Base-by-base conservation (phyloP, 2,329 filamentous ascomycete species). In the Aspergillus sp. region DNA sequence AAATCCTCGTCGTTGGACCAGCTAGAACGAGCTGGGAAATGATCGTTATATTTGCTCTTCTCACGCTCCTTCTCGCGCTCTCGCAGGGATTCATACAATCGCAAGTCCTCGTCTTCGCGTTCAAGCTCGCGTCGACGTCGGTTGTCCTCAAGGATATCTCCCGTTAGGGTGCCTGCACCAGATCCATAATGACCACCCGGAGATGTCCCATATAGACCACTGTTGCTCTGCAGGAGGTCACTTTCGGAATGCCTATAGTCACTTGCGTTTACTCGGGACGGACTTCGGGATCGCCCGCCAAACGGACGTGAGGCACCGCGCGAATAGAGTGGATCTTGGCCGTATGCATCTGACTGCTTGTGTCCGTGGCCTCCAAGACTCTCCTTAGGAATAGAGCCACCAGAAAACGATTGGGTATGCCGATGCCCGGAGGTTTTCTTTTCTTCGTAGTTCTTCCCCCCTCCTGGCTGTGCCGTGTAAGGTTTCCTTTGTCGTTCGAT, bases 401-500 rank as follows among this genome's bases (percentile, higher is more conserved):
- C 65, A 7, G 70, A 72, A 36, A 70, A 71, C 11, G 70, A 73
- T 24, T 60, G 56, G 7, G 65, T 65, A 39, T 67, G 67, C 16
- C 63, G 68, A 52, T 62, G 68, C 9, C 55, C 52, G 11, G 59
- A 31, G 14, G 58, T 52, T 6, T 50, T 56, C 3, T 64, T 12
- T n/a, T 80, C 79, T 16, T 81, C 78, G 60, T 87, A 84, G 3
- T 78, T 71, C 69, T 87, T 89, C 7, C 86, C 87, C 26, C 75
- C 78, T 10, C 86, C 86, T 16, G 85, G 85, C 24, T 83, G 82
- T 1, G 82, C 83, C 26, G 75, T 78, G 67, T 90, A 90, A 0
- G 87, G 87, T 61, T 89, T 85, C 42, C 87, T 79, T 66, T 89
- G 84, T 6, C 87, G 83, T 68, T 90, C 87, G 51, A 89, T 83